A percentile compares a stretch with the other conserved stretches of the same genome.
Conservation (phyloP, 2,329 filamentous ascomycete genomes). For the Botrytis deweyae region DNA sequence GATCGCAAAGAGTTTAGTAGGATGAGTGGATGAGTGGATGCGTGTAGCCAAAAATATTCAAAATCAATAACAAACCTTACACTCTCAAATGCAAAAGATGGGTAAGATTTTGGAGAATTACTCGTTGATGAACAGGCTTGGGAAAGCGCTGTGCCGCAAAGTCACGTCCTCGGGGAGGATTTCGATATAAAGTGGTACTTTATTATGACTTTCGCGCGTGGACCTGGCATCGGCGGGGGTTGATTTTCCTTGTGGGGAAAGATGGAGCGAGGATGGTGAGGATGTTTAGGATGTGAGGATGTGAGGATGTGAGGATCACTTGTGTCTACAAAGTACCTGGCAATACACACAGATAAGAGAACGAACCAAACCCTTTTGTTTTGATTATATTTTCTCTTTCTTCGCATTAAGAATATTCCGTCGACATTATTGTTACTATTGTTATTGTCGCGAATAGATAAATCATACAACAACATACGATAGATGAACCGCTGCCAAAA, state of each 20-base stretch:
- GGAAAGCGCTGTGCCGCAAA: slow-evolving; percentile 21
- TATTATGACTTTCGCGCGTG: slow-evolving; percentile 6
- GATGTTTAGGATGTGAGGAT: background rate
- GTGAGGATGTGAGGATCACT: background rate
- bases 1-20: slow-evolving; percentile 15
- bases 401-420: background rate
- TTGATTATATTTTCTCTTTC: background rate
- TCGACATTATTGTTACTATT: background rate
- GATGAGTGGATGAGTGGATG: slow-evolving; percentile 1
- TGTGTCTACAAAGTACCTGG: too few relatives aligned
- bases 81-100: slow-evolving; percentile 1
- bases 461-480: background rate
- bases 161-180: slow-evolving; percentile 3
- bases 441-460: background rate
- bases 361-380: background rate
- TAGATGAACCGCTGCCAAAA: background rate
- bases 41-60: slow-evolving; percentile 20
- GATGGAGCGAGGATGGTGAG: slow-evolving; percentile 1
- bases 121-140: background rate
- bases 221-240: background rate
- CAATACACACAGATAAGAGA: background rate
- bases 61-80: background rate
- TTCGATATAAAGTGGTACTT: slow-evolving; percentile 6
- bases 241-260: slow-evolving; percentile 13
- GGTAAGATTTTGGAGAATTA: background rate